These are phyloP conservation scores for Paradendryphiella salina DNA, from an alignment of 2,329 filamentous ascomycete species.

Conservation along the genomic window DNA sequence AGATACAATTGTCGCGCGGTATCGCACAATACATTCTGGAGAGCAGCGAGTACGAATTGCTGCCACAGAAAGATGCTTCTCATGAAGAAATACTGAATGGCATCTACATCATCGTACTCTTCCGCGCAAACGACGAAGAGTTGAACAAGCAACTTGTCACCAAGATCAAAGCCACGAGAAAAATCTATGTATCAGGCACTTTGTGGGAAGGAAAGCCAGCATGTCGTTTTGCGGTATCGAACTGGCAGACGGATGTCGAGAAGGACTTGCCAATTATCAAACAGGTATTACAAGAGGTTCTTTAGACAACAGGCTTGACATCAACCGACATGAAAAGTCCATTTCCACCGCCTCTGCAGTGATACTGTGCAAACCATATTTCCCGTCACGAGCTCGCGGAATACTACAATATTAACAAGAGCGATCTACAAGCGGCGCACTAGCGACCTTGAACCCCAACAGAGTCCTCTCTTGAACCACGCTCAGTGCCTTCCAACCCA, in stretches of 20 bases:
- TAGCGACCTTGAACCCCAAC: too few relatives aligned
- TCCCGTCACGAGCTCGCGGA: too few relatives aligned
- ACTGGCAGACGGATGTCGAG: slow-evolving; percentile 74
- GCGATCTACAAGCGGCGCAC: too few relatives aligned
- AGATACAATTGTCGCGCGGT: slow-evolving; percentile 70
- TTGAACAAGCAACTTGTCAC: slow-evolving; percentile 69
- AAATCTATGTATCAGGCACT: slow-evolving; percentile 83
- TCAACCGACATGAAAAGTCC: neutral
- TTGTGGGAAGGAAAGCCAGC: slow-evolving; percentile 74
- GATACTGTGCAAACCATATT: neutral
- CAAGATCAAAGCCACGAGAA: slow-evolving; percentile 71
- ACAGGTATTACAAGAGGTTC: slow-evolving; percentile 59
- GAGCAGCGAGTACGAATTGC: slow-evolving; percentile 66
- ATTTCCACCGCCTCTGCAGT: too few relatives aligned
- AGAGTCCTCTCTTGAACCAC: too few relatives aligned
- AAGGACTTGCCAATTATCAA: slow-evolving; percentile 68
- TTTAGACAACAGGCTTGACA: neutral
- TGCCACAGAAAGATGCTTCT: slow-evolving; percentile 56
- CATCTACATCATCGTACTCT: slow-evolving; percentile 74
- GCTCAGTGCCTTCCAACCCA: too few relatives aligned
- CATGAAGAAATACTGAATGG: slow-evolving; percentile 52
- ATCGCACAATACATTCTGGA: slow-evolving; percentile 67
- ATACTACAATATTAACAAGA: too few relatives aligned
- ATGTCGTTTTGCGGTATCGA: slow-evolving; percentile 81
- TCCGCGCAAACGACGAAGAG: slow-evolving; percentile 67